Evolutionary conservation across 1,139 yeast genomes (phyloP).

Genomic region (Kurtzmaniella quercitrusa): DNA sequence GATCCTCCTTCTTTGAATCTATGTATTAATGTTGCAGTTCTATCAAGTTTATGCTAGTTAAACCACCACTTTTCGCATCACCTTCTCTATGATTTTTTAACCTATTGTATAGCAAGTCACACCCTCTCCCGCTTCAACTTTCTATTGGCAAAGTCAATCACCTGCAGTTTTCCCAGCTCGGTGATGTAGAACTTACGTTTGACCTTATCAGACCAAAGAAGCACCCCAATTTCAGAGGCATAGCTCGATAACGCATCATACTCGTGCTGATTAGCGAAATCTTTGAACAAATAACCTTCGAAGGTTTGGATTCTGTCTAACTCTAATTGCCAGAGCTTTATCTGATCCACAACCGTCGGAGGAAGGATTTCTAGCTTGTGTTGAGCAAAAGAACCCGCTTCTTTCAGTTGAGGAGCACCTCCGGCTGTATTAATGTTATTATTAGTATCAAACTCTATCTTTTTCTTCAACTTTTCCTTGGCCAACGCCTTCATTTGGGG

Average conservation of each 20-base stretch:
- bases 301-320: conserved; percentile 86
- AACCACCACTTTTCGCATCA: not conserved
- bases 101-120: not conserved
- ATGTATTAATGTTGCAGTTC: not conserved
- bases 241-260: conserved; percentile 68
- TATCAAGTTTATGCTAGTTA: not conserved
- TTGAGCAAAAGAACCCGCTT: conserved; percentile 17
- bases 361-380: conserved; percentile 68
- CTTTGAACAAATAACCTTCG: conserved; percentile 85
- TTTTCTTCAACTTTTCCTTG: conserved; percentile 62
- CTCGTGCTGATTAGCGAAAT: conserved; percentile 74
- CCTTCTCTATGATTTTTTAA: not conserved
- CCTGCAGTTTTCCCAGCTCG: conserved; percentile 82
- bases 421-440: conserved; percentile 50
- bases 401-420: conserved; percentile 36
- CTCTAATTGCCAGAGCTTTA: conserved; percentile 93
- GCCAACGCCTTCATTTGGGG: conserved; percentile 80
- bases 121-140: conserved; percentile 20
- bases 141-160: conserved; percentile 80
- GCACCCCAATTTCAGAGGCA: conserved; percentile 87
- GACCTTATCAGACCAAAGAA: conserved; percentile 76
- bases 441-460: conserved; percentile 60
- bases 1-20: not conserved
- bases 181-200: conserved; percentile 76
- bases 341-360: conserved; percentile 94